Evolutionary conservation across 495 filamentous ascomycete species (phyloP), one percentile per base, ranked within the genome.

Genomic region (Chaetomium tenue): DNA sequence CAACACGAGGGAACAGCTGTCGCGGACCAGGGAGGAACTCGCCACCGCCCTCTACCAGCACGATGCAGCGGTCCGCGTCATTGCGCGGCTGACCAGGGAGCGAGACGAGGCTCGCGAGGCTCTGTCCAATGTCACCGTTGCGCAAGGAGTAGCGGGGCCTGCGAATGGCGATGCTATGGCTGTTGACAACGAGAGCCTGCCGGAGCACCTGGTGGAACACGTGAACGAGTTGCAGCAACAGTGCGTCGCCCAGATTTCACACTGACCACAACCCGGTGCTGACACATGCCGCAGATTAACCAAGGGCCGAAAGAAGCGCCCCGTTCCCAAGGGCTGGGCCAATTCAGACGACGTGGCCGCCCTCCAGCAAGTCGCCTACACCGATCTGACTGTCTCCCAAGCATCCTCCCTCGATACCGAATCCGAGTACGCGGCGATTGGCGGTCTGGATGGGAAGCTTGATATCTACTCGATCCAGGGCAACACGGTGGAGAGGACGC

Each of bases 1-100:
- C 74, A 91, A 90, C 57, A 79, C 97, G 42, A 86, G 89, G 75
- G 90, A 97, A 74, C 92, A 96, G 65, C 78, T 98, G 65, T 82
- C 88, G 50, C 91, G 96, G 71, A 94, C 91, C 30, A 83, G 93
- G 70, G 93, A 98, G 76, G 95, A 98, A 78, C 86, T 98, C 37
- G 89, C 90, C 53, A 91, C 92, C 2, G 91, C 94, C 16, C 83
- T 98, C 42, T 98, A 98, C 76, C 92, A 97, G 76, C 88, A 97
- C 70, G 94, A 98, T 83, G 95, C 93, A 11, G 94, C 94, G 44
- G 86, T 93, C 8, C 83, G 95, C 61, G 94, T 98, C 57, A 96
- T 98, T 76, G 92, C 91, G 47, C 85, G 95, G 37, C 72, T 98
- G 72, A 89, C 91, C 20, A 86, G 83, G 70, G 94, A 98, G 78